Conservation (phyloP, 805 yeast genomes). For the Cyberlindnera xishuangbannaensis region DNA sequence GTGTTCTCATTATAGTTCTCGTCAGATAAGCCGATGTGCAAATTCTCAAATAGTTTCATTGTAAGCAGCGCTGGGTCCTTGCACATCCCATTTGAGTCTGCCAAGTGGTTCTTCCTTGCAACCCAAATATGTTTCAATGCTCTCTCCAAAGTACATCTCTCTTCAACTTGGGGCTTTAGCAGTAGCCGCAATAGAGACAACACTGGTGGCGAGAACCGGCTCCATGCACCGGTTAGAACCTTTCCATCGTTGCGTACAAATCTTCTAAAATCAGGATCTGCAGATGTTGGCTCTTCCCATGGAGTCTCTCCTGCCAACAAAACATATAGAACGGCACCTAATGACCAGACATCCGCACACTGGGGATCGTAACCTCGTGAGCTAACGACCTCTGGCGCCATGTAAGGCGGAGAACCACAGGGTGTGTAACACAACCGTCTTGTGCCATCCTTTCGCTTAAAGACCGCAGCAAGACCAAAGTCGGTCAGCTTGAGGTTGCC, state of each 20-base stretch:
- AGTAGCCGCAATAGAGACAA: conserved; percentile 48
- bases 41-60: conserved; percentile 41
- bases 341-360: conserved; percentile 61
- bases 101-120: conserved; percentile 35
- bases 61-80: conserved; percentile 47
- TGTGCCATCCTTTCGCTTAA: conserved; percentile 41
- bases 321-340: conserved; percentile 60
- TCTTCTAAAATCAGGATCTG: conserved; percentile 42
- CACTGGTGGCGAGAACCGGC: conserved; percentile 40
- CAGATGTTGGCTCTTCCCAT: conserved; percentile 58
- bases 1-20: conserved; percentile 30
- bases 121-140: conserved; percentile 54
- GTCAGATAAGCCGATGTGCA: conserved; percentile 50
- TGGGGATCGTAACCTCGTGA: conserved; percentile 49
- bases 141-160: conserved; percentile 36
- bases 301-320: conserved; percentile 61
- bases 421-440: conserved; percentile 43
- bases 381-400: conserved; percentile 65
- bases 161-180: conserved; percentile 41
- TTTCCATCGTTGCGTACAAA: conserved; percentile 43
- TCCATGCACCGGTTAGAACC: conserved; percentile 47
- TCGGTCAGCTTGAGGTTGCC: conserved; percentile 74
- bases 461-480: conserved; percentile 68
- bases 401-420: conserved; percentile 72
- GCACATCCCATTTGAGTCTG: conserved; percentile 44